phyloP scores from a whole-genome alignment of 768 basidiomycete genomes.

The Calocybe cyanea region DNA sequence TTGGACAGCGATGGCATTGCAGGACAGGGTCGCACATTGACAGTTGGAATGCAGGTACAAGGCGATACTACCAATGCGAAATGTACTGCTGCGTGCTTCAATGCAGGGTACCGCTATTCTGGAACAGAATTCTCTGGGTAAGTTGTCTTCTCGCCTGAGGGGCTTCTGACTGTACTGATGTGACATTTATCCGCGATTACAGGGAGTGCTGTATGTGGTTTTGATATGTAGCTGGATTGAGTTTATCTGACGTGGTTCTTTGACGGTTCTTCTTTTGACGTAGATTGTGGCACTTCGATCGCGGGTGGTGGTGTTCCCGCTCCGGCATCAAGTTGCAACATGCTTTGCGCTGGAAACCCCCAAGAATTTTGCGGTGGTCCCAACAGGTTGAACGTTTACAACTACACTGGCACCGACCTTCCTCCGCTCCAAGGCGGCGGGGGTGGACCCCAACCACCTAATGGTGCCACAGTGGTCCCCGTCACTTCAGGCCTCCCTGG shows the following conservation, averaged over 20 bases:
- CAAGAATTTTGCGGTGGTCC: slow-evolving; percentile 75
- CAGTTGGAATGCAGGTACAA: slow-evolving; percentile 28
- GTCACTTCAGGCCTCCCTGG: slow-evolving; percentile 50
- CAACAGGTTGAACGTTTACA: slow-evolving; percentile 60
- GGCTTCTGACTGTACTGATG: not conserved
- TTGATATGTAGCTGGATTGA: slow-evolving; percentile 12
- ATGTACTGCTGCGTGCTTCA: slow-evolving; percentile 62
- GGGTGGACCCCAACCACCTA: slow-evolving; percentile 31
- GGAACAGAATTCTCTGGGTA: slow-evolving; percentile 37
- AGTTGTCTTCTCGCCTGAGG: slow-evolving; percentile 25
- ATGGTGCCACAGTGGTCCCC: slow-evolving; percentile 27
- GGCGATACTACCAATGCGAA: slow-evolving; percentile 48
- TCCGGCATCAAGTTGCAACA: slow-evolving; percentile 54
- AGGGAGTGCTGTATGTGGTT: slow-evolving; percentile 51
- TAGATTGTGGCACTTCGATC: slow-evolving; percentile 50
- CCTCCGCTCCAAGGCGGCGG: slow-evolving; percentile 35
- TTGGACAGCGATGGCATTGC: slow-evolving; percentile 46
- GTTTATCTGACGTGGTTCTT: not conserved
- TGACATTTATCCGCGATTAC: slow-evolving; percentile 30
- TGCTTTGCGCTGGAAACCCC: slow-evolving; percentile 60
- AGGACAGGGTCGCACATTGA: slow-evolving; percentile 38
- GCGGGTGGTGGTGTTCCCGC: slow-evolving; percentile 44
- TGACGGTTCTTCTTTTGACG: slow-evolving; percentile 1
- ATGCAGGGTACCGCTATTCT: slow-evolving; percentile 37
- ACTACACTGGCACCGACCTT: slow-evolving; percentile 59